Base-by-base conservation (phyloP, 768 basidiomycete genomes). In the Auriculariales sp. region DNA sequence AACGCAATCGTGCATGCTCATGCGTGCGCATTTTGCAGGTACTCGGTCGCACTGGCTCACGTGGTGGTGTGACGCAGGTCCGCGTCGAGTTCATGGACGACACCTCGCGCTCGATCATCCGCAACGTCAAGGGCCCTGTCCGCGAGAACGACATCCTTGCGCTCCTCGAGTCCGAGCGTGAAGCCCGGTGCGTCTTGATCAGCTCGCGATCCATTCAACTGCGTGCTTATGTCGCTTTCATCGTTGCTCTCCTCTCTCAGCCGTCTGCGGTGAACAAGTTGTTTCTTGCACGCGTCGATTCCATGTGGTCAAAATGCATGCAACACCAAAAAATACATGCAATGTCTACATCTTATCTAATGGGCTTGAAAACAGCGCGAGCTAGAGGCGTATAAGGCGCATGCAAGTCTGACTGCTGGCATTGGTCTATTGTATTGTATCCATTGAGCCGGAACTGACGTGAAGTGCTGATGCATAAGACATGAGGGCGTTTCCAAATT, bases 51-150 rank as follows among this genome's bases (percentile, higher is more conserved):
- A 99, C 95, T 64, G 94, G 94, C 54, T 97, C 93, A 60, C 89
- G 94, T 65, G 94, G 94, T 71, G 94, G 94, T 72, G 92, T 98
- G 61, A 97, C 92, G 54, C 93, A 97, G 74, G 93, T 97, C 69
- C 90, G 94, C 57, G 95, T 99, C 58, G 95, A 98, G 66, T 95
- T 99, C 74, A 83, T 98, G 85, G 94, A 98, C 66, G 93, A 98
- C 66, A 79, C 87, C 49, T 79, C 81, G 56, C 86, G 94, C 60
- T 84, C 88, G 57, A 95, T 99, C 68, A 94, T 97, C 69, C 88
- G 94, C 48, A 99, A 99, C 72, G 94, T 98, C 58, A 98, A 98
- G 70, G 95, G 95, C 1, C 94, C 95, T 53, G 93, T 98, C 53
- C 74, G 89, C 55, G 85, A 91, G 69, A 79, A 92, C 67, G 95